Conservation (phyloP, 257 asterid species). For the Oldenlandia corymbosa region DNA sequence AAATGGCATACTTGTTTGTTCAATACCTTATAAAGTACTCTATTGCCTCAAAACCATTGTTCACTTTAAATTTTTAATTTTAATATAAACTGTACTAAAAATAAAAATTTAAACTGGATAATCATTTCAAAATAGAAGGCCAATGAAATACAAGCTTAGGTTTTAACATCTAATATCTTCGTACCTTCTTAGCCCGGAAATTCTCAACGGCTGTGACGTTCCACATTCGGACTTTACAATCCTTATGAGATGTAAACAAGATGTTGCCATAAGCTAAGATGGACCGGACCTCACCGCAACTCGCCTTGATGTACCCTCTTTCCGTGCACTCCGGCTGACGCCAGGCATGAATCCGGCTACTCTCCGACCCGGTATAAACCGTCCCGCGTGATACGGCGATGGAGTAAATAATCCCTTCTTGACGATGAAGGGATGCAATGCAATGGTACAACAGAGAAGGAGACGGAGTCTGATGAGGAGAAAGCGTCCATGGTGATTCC, state of each 20-base stretch:
- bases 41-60: too few species aligned
- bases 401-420: constrained; percentile 70
- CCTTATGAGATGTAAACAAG: constrained; percentile 69
- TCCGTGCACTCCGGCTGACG: constrained; percentile 81
- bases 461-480: constrained; percentile 79
- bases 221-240: constrained; percentile 55
- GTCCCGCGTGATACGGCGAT: constrained; percentile 52
- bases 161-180: too few species aligned
- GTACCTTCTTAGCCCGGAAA: too few species aligned
- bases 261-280: constrained; percentile 57
- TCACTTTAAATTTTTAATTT: too few species aligned
- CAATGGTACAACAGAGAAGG: constrained; percentile 81
- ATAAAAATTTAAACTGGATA: too few species aligned
- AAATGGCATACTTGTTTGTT: too few species aligned
- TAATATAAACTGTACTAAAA: too few species aligned
- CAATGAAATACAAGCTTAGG: too few species aligned
- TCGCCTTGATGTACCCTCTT: constrained; percentile 47
- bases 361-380: constrained; percentile 78
- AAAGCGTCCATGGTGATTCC: constrained; percentile 85
- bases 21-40: too few species aligned
- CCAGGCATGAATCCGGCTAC: constrained; percentile 76
- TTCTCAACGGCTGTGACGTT: constrained; percentile 28
- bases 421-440: constrained; percentile 84
- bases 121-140: too few species aligned
- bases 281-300: constrained; percentile 51